Base-by-base conservation (phyloP, 495 filamentous ascomycete genomes). In the Penicillium bovifimosum region DNA sequence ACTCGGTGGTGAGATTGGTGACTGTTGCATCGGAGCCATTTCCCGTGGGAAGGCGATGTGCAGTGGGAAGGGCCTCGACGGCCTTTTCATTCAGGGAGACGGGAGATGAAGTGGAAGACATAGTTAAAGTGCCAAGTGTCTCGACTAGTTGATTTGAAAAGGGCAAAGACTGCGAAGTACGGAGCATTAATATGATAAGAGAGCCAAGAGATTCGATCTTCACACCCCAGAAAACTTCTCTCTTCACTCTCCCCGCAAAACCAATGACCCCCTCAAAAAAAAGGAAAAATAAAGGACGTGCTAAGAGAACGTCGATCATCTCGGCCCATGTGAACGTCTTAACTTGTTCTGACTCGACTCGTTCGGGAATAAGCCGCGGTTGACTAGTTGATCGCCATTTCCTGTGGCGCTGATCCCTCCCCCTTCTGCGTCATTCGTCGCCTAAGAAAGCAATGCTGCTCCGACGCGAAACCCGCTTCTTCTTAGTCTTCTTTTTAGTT, bases 331-430 rank as follows among this genome's bases (percentile, higher is more conserved):
- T 55, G 18, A 41, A 39, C 41, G 20, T 24, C 20, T 24, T 24
- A 2, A 24, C 20, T 24, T 24, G 20, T 24, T 4, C 20, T 24
- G 20, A n/a, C 20, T 41, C 52, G 28, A 17, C 20, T 28, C 16
- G 18, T 26, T 46, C 29, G 14, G 47, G 39, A 35, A 27, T 39
- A 35, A 57, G 59, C 62, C 62, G 59, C 62, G 62, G 59, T 58
- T 58, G 53, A 38, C 36, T 24, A 58, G 56, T 6, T 54, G 62
- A 65, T 65, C 62, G 50, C 62, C 60, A 65, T 63, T 50, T 63
- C 45, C 35, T 39, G 43, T 11, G 26, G 17, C 24, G 60, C 47
- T 36, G 50, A 63, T 65, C 63, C 35, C 46, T 50, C 17, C 54
- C 26, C 2, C 6, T 35, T 55, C 43, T 34, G 47, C 33, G 47